Percentiles rank a stretch among this genome's conserved stretches.
Evolutionary conservation across 768 basidiomycete genomes (phyloP).

Genomic region (Gloeostereum incarnatum): DNA sequence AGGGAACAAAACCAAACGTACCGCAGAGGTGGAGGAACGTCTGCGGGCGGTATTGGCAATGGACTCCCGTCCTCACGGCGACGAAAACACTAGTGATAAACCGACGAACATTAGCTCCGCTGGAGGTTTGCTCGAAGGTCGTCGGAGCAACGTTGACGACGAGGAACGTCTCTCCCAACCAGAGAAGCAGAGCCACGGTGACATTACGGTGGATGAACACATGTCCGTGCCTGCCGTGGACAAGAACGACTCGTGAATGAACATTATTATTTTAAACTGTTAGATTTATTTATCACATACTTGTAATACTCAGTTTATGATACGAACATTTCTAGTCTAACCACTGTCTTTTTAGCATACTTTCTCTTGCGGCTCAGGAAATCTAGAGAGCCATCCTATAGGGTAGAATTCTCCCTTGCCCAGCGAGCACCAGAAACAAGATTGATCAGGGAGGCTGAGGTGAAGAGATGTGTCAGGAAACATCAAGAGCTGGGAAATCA

Average conservation of each 20-base stretch:
- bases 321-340: no score
- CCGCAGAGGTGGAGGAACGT: conserved; percentile 51
- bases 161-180: conserved; percentile 3
- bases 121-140: background rate
- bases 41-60: conserved; percentile 37
- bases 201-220: conserved; percentile 25
- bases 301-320: no score
- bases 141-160: no score
- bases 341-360: no score
- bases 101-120: background rate
- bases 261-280: no score
- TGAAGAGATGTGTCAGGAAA: conserved; percentile 5
- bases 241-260: no score
- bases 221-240: conserved; percentile 29
- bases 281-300: no score
- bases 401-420: conserved; percentile 84
- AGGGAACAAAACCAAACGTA: conserved; percentile 58
- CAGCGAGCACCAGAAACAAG: conserved; percentile 88
- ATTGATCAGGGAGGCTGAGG: conserved; percentile 65
- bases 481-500: conserved; percentile 2
- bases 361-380: no score
- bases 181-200: conserved; percentile 11
- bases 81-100: conserved; percentile 1
- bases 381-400: no score
- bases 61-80: conserved; percentile 10